Conservation (phyloP, 2,329 filamentous ascomycete genomes). For the Alternaria sp. region DNA sequence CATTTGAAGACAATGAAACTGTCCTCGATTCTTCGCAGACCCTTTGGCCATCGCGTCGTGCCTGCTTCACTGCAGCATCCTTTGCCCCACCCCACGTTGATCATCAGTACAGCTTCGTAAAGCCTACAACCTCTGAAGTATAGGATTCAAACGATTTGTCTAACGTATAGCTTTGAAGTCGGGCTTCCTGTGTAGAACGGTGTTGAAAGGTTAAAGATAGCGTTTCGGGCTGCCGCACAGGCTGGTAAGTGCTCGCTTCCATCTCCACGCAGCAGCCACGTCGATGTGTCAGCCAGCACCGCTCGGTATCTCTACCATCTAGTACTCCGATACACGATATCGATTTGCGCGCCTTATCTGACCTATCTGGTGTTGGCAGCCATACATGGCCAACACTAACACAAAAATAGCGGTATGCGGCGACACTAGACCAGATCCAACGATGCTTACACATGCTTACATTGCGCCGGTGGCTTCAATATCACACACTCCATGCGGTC, state of each 20-base stretch:
- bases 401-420: neutral
- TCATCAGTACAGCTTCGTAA: neutral
- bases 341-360: neutral
- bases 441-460: slow-evolving; percentile 4
- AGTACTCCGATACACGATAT: neutral
- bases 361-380: neutral
- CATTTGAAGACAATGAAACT: fast-evolving
- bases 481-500: neutral
- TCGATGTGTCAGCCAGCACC: neutral
- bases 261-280: neutral
- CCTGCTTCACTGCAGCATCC: neutral
- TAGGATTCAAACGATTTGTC: neutral
- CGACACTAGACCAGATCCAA: neutral
- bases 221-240: neutral
- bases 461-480: neutral
- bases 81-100: neutral
- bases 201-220: neutral
- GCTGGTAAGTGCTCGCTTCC: neutral
- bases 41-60: neutral
- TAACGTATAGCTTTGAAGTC: neutral
- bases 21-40: fast-evolving
- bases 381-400: neutral
- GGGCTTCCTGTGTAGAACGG: neutral
- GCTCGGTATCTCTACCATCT: neutral
- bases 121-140: neutral